Conservation (phyloP, 202 grass and related monocot genomes). For the Hordeum pubiflorum region DNA sequence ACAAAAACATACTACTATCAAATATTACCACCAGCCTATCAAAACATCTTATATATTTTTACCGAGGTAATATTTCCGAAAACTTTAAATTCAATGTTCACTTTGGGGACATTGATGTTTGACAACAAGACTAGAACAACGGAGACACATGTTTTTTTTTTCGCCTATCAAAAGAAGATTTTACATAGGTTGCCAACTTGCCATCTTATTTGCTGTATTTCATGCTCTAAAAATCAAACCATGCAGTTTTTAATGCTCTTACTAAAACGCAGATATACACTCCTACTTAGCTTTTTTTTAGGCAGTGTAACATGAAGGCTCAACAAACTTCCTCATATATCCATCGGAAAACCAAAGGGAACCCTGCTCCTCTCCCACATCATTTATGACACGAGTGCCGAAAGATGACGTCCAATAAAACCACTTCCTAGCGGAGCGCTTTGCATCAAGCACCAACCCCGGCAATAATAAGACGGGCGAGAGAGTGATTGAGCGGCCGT, state of each 20-base stretch:
- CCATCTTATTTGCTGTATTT: background rate
- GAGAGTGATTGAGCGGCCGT: background rate
- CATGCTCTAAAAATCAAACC: background rate
- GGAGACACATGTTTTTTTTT: background rate
- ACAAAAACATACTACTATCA: no score
- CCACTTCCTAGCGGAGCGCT: background rate
- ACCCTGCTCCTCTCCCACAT: background rate
- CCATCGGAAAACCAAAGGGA: background rate
- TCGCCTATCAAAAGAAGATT: background rate
- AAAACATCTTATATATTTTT: no score
- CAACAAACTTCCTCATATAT: background rate
- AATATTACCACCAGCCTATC: no score
- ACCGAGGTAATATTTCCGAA: no score
- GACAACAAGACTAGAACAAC: background rate
- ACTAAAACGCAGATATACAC: background rate
- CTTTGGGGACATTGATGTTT: background rate
- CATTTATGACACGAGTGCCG: slow-evolving; percentile 20
- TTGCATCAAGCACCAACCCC: background rate
- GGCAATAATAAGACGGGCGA: background rate
- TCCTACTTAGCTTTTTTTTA: background rate
- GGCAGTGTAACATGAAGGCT: background rate
- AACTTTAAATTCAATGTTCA: background rate
- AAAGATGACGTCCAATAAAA: slow-evolving; percentile 16
- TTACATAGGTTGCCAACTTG: background rate
- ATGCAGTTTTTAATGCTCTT: background rate